Percentiles rank a stretch among this genome's conserved stretches.
Evolutionary conservation across 2,329 filamentous ascomycete species (phyloP).

Genomic region (Shiraia sp.): DNA sequence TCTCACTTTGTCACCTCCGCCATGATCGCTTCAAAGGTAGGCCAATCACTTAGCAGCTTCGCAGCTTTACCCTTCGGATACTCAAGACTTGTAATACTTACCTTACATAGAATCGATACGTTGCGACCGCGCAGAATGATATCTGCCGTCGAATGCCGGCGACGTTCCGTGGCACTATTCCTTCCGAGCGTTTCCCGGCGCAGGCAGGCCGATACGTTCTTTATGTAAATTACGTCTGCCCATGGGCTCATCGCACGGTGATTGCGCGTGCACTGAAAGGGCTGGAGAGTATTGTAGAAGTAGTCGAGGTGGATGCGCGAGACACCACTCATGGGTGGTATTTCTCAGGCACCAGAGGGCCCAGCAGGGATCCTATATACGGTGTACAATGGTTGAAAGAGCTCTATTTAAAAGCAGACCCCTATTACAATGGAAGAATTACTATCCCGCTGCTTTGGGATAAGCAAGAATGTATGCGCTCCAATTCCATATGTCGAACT

Average conservation of each 20-base stretch:
- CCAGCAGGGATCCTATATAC: slow-evolving; percentile 31
- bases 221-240: slow-evolving; percentile 64
- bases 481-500: not conserved
- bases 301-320: slow-evolving; percentile 49
- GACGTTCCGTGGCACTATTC: slow-evolving; percentile 61
- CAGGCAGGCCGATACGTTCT: slow-evolving; percentile 65
- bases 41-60: not conserved
- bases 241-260: slow-evolving; percentile 62
- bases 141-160: slow-evolving; percentile 58
- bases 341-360: slow-evolving; percentile 34
- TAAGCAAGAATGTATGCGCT: slow-evolving; percentile 54
- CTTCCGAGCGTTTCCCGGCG: slow-evolving; percentile 59
- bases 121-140: slow-evolving; percentile 48
- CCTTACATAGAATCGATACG: slow-evolving; percentile 2
- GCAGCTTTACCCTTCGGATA: not conserved
- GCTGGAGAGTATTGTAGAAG: slow-evolving; percentile 54
- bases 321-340: slow-evolving; percentile 38
- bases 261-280: slow-evolving; percentile 56
- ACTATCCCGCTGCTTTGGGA: slow-evolving; percentile 81
- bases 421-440: slow-evolving; percentile 60
- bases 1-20: not conserved
- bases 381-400: slow-evolving; percentile 55
- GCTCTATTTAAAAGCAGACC: slow-evolving; percentile 72
- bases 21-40: too few species aligned
- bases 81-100: not conserved